Base-by-base conservation (phyloP, 257 asterid genomes). In the Jaltomata sinuosa region DNA sequence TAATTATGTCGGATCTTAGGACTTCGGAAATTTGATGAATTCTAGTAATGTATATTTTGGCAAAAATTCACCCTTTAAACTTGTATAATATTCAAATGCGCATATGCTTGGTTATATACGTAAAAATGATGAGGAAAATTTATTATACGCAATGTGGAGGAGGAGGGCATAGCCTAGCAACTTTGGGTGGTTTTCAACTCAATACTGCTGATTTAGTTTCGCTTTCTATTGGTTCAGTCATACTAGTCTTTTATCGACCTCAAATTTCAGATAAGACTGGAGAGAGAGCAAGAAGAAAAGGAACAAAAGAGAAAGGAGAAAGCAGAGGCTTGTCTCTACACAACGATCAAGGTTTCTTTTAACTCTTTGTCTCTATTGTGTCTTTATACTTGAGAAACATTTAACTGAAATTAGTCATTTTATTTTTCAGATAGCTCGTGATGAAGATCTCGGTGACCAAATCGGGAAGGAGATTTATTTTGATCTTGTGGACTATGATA, bases 401-500 rank as follows among this genome's bases (percentile, higher is more conserved):
- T 83, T 83, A 25, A 29, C 14, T 59, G 32, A 25, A 61, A 47
- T 16, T 49, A 64, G 50, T 45, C 40, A 59, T 83, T 64, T 57
- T 77, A 32, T 83, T 57, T n/a, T 86, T 18, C 82, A 94, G 98
- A 96, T 94, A 83, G 97, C 97, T 79, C 94, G 95, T 40, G 97
- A 94, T 85, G 93, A 85, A 72, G 97, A 94, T 83, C 86, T 94
- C 25, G 87, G 74, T 36, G 91, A 89, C 61, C 98, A 94, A 88
- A 90, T 94, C 85, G 97, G 98, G 53, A 90, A 78, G 84, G 94
- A 94, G 21, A 88, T 91, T 84, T 91, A 93, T 90, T 94, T 94
- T 91, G 98, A 94, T 90, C 93, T 93, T 67, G 97, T 94, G 67
- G 97, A 94, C 87, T 97, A 94, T 90, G 97, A 93, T 79, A 92